Evolutionary conservation across 805 yeast species (phyloP).

Genomic region (Candida sphagnicola): DNA sequence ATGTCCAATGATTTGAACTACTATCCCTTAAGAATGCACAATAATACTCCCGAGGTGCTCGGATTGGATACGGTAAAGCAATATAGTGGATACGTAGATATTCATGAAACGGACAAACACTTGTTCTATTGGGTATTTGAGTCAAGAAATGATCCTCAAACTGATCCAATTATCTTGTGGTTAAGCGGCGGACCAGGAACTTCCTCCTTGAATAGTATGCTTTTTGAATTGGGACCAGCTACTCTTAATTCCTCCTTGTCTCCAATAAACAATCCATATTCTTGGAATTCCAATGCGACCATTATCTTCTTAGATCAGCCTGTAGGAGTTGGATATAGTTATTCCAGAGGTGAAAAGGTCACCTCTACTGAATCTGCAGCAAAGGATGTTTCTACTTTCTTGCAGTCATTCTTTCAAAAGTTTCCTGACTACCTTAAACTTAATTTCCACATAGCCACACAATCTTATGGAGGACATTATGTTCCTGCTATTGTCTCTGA

Average conservation of each 20-base stretch:
- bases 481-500: conserved; percentile 42
- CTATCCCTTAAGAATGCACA: conserved; percentile 7
- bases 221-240: conserved; percentile 32
- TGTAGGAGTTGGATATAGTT: conserved; percentile 29
- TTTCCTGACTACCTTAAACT: conserved; percentile 28
- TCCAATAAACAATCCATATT: conserved; percentile 26
- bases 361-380: conserved; percentile 29
- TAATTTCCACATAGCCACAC: conserved; percentile 18
- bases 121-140: conserved; percentile 40
- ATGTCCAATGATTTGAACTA: neutral
- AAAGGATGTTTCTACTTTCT: conserved; percentile 30
- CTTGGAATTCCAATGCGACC: conserved; percentile 33
- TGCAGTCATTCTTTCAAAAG: conserved; percentile 32
- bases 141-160: conserved; percentile 19
- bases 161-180: conserved; percentile 32
- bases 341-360: conserved; percentile 24
- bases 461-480: conserved; percentile 45
- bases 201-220: conserved; percentile 28
- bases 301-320: conserved; percentile 39
- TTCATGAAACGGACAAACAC: conserved; percentile 64
- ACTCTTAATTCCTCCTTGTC: conserved; percentile 21
- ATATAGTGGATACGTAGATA: conserved; percentile 81
- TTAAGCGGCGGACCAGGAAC: conserved; percentile 36
- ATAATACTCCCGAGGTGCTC: conserved; percentile 55
- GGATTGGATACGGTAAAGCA: conserved; percentile 86